A percentile compares a stretch with the other conserved stretches of the same genome.
phyloP scores from a whole-genome alignment of 495 filamentous ascomycete genomes.

The Penicillium subrubescens region DNA sequence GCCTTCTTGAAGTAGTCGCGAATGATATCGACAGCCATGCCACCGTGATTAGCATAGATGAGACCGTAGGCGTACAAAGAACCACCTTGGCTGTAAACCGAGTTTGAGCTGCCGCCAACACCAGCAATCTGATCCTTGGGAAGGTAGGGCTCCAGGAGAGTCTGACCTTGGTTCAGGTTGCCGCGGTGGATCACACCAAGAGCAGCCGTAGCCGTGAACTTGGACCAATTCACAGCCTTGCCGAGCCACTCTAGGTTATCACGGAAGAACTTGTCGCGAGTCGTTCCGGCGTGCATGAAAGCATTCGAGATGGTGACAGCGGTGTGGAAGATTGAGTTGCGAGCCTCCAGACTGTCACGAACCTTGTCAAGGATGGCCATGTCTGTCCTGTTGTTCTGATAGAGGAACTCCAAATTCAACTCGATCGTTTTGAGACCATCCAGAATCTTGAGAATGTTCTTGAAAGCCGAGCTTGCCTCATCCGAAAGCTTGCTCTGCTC shows the following conservation, averaged over 20 bases:
- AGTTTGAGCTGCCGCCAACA: constrained; percentile 68
- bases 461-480: constrained; percentile 64
- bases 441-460: constrained; percentile 81
- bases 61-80: constrained; percentile 93
- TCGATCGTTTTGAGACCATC: constrained; percentile 90
- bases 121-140: constrained; percentile 66
- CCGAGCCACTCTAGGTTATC: constrained; percentile 98
- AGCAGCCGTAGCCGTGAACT: constrained; percentile 97
- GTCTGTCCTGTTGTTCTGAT: constrained; percentile 87
- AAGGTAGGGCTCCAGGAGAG: constrained; percentile 92
- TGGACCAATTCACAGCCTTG: constrained; percentile 99
- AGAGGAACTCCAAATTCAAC: constrained; percentile 93
- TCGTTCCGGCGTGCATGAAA: constrained; percentile 99
- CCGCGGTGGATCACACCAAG: constrained; percentile 96
- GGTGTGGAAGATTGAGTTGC: constrained; percentile 98
- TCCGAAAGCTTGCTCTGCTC: constrained; percentile 45
- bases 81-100: constrained; percentile 93
- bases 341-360: constrained; percentile 88
- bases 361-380: constrained; percentile 92
- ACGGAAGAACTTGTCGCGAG: constrained; percentile 94
- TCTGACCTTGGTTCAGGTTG: constrained; percentile 88
- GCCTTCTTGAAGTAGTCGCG: constrained; percentile 83
- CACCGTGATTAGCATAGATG: constrained; percentile 97
- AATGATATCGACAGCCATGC: constrained; percentile 86
- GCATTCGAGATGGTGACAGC: constrained; percentile 96